Base-by-base conservation (phyloP, 2,329 filamentous ascomycete species). In the Neopestalotiopsis sp. region DNA sequence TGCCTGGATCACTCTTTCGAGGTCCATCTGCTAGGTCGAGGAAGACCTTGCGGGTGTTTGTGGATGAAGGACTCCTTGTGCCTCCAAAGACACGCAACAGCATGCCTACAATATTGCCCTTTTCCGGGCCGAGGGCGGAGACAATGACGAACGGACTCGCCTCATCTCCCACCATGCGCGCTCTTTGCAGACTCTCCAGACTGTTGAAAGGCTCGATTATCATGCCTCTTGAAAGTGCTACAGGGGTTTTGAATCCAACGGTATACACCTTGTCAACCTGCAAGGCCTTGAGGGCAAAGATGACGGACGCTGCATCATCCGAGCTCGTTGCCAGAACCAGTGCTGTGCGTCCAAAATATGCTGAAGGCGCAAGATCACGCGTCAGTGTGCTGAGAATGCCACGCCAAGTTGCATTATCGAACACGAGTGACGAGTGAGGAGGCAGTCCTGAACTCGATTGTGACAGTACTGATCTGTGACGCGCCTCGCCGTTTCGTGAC, bases 371-470 rank as follows among this genome's bases (percentile, higher is more conserved):
- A 73, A 95, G 90, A 74, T 97, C 93, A 28, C 92, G 88, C 4
- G 91, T 96, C 69, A 97, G 83, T 0, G 93, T 94, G 66, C 92
- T 92, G 62, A 94, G 86, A 68, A 97, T 95, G 1, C 93, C 94
- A 78, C 94, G 94, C 93, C 94, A 96, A 14, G 90, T 90, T 12
- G 93, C 92, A 73, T 97, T 97, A 74, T 96, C 93, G 61, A 94
- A 92, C 17, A 95, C 83, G 56, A 95, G 87, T 5, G 83, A 82
- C 0, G 86, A 85, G 66, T 84, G 86, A 12, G 85, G 81, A 2
- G 86, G 79, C 3, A 87, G 74, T 2, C 82, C 81, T 2, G 74
- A 63, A 34, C 71, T 42, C 20, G 63, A 69, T 32, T 67, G 70
- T 3, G 63, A 64, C 7, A 68, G 61, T 13, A 67, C 42, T 3